Base-by-base conservation (phyloP, 2,329 filamentous ascomycete genomes). In the Ceratocystis variospora region DNA sequence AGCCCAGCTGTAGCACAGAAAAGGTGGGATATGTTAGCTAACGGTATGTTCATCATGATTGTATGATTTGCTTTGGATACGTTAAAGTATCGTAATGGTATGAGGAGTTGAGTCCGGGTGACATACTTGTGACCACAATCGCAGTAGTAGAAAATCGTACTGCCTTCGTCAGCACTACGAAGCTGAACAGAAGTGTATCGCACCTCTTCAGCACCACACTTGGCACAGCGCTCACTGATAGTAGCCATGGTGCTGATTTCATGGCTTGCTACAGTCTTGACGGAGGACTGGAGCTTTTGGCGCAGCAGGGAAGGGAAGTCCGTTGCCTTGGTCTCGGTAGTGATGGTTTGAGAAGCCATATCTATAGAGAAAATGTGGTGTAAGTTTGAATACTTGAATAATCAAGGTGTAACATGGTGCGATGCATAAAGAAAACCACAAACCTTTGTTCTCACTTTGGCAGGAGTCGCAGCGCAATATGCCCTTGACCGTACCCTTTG, bases 121-220 rank as follows among this genome's bases (percentile, higher is more conserved):
- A 76, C 85, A 71, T 83, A 92, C 87, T 88, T 92, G 76, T 90
- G 80, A 68, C 90, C 89, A 74, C 92, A 96, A 67, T 91, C 85
- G 77, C 92, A 96, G 68, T 82, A 87, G 77, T 90, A 96, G 73
- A 96, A 95, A 65, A 96, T 84, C 0, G 93, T 96, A 70, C 87
- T 90, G 68, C 94, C 94, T 83, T 97, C 93, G 75, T 99, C 94
- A 65, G 93, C 94, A 79, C 91, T 87, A 71, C 93, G 87, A 72
- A 96, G 78, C 75, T 99, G 94, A 68, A 90, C 84, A 2, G 88
- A 88, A 62, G 90, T 88, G 75, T 87, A 97, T 71, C 86, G 88
- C 75, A 97, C 90, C 73, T 96, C 87, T 64, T 85, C 86, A 64
- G 85, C 80, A 17, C 87, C 90, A 75, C 94, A 97, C 72, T 90